Evolutionary conservation across 495 filamentous ascomycete species (phyloP), one percentile per base, ranked within the genome.

Genomic region (Penicillium flavigenum): DNA sequence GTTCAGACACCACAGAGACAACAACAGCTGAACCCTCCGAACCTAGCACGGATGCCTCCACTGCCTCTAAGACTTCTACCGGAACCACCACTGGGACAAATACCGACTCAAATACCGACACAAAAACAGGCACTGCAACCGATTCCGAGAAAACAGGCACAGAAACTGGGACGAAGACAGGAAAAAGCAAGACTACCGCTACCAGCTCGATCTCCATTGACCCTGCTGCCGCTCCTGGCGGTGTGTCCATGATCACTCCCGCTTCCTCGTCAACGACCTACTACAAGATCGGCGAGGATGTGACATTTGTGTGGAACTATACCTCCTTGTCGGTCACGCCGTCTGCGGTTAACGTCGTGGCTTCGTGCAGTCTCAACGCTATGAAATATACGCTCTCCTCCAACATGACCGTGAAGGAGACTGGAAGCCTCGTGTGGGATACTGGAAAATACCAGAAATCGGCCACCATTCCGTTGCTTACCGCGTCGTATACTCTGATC

Each of bases 291-390:
- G 89, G 88, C 17, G 86, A 97, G 38, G 80, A 80, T 52, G 78
- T 96, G 16, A 96, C 91, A 1, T 93, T 93, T 71, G 86, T 76
- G 0, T 98, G 93, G 92, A 97, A 97, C 73, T 98, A 96, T 76
- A 98, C 94, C 2, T 91, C 88, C 44, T 77, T 98, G 39, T 81
- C 82, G 29, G 85, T 85, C 17, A 87, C 85, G 1, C 94, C 94
- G 0, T 85, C 83, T 3, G 86, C 83, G 31, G 74, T 98, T 62
- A 89, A 98, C 62, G 83, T 97, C 4, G 73, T 94, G 31, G 88
- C 94, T 11, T 86, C 84, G 24, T 95, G 90, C 83, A 85, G 83
- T 38, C 66, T 74, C 51, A 88, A 88, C 71, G 72, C 77, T 42
- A 74, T 73, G 36, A 83, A 80, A 22, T 92, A 90, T 64, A 89